Base-by-base conservation (phyloP, 768 basidiomycete genomes). In the Rhodotorula sphaerocarpa region DNA sequence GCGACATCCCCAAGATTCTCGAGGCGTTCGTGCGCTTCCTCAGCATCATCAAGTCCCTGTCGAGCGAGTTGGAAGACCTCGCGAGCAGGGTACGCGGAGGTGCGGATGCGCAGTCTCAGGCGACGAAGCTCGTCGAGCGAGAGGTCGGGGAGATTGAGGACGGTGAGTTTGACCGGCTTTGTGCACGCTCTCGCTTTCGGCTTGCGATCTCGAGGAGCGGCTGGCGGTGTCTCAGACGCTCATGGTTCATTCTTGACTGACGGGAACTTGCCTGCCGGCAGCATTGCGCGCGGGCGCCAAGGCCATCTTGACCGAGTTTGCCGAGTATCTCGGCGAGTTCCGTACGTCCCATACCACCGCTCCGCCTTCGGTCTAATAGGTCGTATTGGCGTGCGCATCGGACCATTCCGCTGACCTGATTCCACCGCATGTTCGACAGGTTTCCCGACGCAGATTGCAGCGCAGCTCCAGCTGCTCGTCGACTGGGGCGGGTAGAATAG, bases 1-100 rank as follows among this genome's bases (percentile, higher is more conserved):
- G 86, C 16, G 90, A 91, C 72, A 87, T 89, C 25, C 86, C 88
- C 0, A 83, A 82, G 62, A 83, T 89, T 33, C 74, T 92, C 5
- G 89, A 92, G 73, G 85, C 86, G 0, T 77, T 90, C 66, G 73
- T 86, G 18, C 80, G 80, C 0, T 86, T 85, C 76, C 78, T 88
- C 25, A 72, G 74, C 2, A 85, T 82, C 1, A 74, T 89, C 25
- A 88, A 90, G 67, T 79, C 80, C 34, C 84, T 84, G 61, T 81
- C 83, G 58, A 72, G 69, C 2, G 82, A 85, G 69, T 73, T 88
- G 33, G 75, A 75, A 57, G 75, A 77, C 5, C 67, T 34, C 16
- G 63, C 39, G 27, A 59, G 66, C 14, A 41, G 52, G 61, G 44
- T 31, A 51, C 45, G 21, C 7, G 58, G 51, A 7, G 45, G 54